Base-by-base conservation (phyloP, 2,329 filamentous ascomycete genomes). In the Alternaria rosae region DNA sequence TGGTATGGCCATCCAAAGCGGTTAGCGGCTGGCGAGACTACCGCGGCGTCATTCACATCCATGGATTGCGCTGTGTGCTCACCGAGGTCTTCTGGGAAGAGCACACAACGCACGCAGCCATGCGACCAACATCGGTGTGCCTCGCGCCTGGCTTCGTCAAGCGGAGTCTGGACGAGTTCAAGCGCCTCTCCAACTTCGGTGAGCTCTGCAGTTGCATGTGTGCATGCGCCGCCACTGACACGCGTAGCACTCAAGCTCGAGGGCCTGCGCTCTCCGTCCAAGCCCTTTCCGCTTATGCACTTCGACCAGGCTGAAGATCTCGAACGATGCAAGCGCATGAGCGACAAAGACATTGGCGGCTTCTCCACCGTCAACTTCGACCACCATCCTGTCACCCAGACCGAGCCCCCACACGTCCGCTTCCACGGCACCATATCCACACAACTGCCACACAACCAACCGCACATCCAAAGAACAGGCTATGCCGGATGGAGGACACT, bases 371-470 rank as follows among this genome's bases (percentile, higher is more conserved):
- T 89, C 43, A 82, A 87, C 45, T 84, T 98, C 62, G 91, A 94
- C 71, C 89, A 88, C 76, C 82, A 89, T 42, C 81, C 77, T 11
- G 71, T 69, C 41, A 71, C 75, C 12, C 71, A 81, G n/a, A 80
- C 79, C 4, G 82, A 85, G 47, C 87, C 87, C 20, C 83, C 88
- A 28, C 92, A 97, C 80, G 89, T 89, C 17, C 87, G 91, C 63
- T 99, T 98, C 82, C 89, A 94, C 81, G 95, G 95, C 67, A 88
- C 79, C 59, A 98, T 99, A 76, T 97, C 93, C 3, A 96, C 91
- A 12, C 88, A 92, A 59, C 87, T 99, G 1, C 95, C 95, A 0
- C 81, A 83, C 11, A 86, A 94, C 79, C 85, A 86, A 42, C 91
- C 90, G n/a, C 85, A 91, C 38, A 84, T 97, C 44, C 86, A 93